Evolutionary conservation across 2,329 filamentous ascomycete species (phyloP), one percentile per base, ranked within the genome.

Genomic region (Sporothrix pallida): DNA sequence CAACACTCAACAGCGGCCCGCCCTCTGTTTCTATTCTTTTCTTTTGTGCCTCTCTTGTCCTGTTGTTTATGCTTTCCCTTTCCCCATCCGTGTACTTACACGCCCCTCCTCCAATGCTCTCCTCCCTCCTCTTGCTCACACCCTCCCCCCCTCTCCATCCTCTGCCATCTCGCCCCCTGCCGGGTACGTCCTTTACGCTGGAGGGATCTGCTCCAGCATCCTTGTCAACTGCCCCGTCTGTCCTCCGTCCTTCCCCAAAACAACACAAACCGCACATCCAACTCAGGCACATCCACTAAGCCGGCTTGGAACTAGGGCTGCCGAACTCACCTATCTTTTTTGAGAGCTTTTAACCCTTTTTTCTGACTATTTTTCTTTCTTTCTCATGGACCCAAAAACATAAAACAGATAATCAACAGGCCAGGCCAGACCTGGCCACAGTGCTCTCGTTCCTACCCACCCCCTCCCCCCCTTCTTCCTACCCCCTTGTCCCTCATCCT

Each of bases 41-140:
- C 17, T n/a, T 58, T 7, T 69, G 20, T 46, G 6, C 56, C 7
- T 50, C 50, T 23, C 31, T 42, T 56, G 48, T 44, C 31, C 52
- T 44, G 37, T 58, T 70, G n/a, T 58, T 58, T 48, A 20, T 62
- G 50, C 54, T 60, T 62, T 63, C 26, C 23, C 62, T 48, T 8
- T 63, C 72, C 46, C 26, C 65, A 50, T 69, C 50, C 71, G 52
- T 58, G 48, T 68, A 68, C 71, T 50, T 68, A 37, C 62, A 56
- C 48, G 31, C 60, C 48, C 56, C 23, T 23, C 44, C 42, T 52
- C 54, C 52, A 31, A 62, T n/a, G 42, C 8, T 23, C 71, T 50
- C 42, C 26, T 58, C 13, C 26, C 54, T 26, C n/a, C 23, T 48
- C 31, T 54, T 54, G 48, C 48, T 13, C 62, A 26, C 60, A 8